Base-by-base conservation (phyloP, 345 rosid species). In the Turritis glabra region DNA sequence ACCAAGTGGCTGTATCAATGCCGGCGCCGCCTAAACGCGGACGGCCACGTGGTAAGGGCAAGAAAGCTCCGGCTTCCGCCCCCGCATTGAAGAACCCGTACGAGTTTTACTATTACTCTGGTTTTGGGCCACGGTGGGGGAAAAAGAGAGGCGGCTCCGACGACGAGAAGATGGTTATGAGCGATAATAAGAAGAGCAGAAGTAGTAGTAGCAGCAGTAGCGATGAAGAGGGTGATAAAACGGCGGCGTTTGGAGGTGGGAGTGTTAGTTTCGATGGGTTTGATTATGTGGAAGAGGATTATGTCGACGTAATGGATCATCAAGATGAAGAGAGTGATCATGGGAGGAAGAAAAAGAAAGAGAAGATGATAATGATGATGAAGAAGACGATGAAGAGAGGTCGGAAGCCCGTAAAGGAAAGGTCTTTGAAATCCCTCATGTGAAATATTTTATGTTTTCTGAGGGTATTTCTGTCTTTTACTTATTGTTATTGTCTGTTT, bases 351-450 rank as follows among this genome's bases (percentile, higher is more conserved):
- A 57, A 27, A 78, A 54, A 18, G 52, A 46, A 35, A 26, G 76
- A 41, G 27, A 21, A 53, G 32, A 18, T 65, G 81, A 70, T 7
- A 80, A 75, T 15, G 68, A 8, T n/a, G 37, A 48, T 22, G 82
- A 82, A 60, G 69, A 72, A 53, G 76, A 85, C 64, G 44, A 33
- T 17, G 82, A 92, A 93, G 82, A 78, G 88, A 81, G 87, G 26
- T 82, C 61, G 97, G 70, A 93, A 91, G 65, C 97, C 97, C 2
- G 86, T 89, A 13, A 91, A 93, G 78, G 92, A 92, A 55, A 88
- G 96, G 72, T 91, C 98, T 53, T 84, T 93, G 75, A 93, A 89
- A 73, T 93, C 98, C n/a, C 89, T 93, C 8, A 91, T 91, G 97
- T 89, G 81, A 85, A 17, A 52, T 38, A 27, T 23, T 55, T 25